Evolutionary conservation across 1,284 basidiomycete genomes (phyloP).

Genomic region (Anthracocystis setariae): DNA sequence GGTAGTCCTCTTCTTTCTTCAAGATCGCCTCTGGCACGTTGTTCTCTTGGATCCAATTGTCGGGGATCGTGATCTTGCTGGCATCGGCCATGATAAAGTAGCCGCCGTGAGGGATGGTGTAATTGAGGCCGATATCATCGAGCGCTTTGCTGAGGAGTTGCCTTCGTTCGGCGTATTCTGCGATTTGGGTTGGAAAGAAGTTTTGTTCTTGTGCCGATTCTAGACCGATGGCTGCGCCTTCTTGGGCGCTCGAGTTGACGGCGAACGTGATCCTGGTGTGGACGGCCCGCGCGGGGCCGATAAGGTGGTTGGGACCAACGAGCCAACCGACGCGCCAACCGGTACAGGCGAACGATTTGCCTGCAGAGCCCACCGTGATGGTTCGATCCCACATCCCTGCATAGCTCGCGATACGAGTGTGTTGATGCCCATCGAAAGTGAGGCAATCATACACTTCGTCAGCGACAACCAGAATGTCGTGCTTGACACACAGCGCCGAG

Average conservation of each 20-base stretch:
- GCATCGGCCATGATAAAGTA: conserved; percentile 75
- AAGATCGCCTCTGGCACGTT: conserved; percentile 80
- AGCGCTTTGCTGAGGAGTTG: conserved; percentile 79
- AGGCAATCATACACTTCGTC: conserved; percentile 96
- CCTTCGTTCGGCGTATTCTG: conserved; percentile 84
- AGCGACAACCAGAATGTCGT: conserved; percentile 89
- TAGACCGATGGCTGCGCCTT: conserved; percentile 72
- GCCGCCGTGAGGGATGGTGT: conserved; percentile 69
- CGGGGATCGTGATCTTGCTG: conserved; percentile 81
- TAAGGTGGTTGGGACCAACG: conserved; percentile 84
- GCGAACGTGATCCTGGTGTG: conserved; percentile 95
- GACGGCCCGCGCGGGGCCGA: conserved; percentile 86
- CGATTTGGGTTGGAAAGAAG: conserved; percentile 83
- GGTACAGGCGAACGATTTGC: conserved; percentile 91
- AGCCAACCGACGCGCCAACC: conserved; percentile 99
- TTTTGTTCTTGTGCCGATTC: conserved; percentile 74
- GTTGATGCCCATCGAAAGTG: conserved; percentile 85
- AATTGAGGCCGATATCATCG: conserved; percentile 84
- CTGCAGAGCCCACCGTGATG: conserved; percentile 81
- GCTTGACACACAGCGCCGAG: conserved; percentile 86
- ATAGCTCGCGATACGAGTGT: conserved; percentile 84
- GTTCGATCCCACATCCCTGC: conserved; percentile 94
- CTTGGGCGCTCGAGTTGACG: conserved; percentile 87
- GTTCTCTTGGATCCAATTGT: conserved; percentile 82
- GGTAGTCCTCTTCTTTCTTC: conserved; percentile 87